Base-by-base conservation (phyloP, 768 basidiomycete species). In the Boletus subcaerulescens region DNA sequence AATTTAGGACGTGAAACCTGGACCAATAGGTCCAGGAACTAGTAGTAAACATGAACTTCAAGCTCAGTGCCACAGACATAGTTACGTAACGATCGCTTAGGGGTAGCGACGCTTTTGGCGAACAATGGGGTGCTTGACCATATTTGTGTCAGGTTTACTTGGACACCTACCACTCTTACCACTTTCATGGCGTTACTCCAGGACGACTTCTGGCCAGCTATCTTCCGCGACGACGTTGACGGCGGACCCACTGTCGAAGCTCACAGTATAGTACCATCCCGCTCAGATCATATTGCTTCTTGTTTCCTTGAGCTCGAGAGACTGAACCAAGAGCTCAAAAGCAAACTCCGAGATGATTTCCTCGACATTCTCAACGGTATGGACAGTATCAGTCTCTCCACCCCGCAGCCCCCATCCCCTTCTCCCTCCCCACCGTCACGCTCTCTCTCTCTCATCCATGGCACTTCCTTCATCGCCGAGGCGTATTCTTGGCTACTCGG, bases 401-500 rank as follows among this genome's bases (percentile, higher is more conserved):
- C 20, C 3, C 4, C 20, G 0, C 31, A 20, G 11, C 45, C 18
- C 13, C 31, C 11, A 8, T 45, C 45, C 10, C 31, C n/a, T 32
- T 5, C 45, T 18, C 45, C 13, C 12, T 5, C 10, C 5, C 31
- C 45, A 7, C 45, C 8, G 13, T 5, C n/a, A 5, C 45, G 12
- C n/a, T 1, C 45, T n/a, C 1, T 13, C 4, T 45, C 44, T 17
- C 11, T 6, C 31, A 45, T 13, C 5, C 45, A 46, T 12, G 6
- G 13, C 11, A 1, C 31, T 1, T 32, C 31, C 3, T 45, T 45
- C 45, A 20, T 4, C 8, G 5, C 7, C 0, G 39, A 3, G 3
- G 69, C 74, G 0, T 76, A 76, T 53, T 51, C 58, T 7, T 83
- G 81, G 80, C 64, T 82, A 1, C 54, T 78, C 0, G 44, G 60